Evolutionary conservation across 2,329 filamentous ascomycete genomes (phyloP), one percentile per base, ranked within the genome.

Genomic region (Purpureocillium lavendulum): DNA sequence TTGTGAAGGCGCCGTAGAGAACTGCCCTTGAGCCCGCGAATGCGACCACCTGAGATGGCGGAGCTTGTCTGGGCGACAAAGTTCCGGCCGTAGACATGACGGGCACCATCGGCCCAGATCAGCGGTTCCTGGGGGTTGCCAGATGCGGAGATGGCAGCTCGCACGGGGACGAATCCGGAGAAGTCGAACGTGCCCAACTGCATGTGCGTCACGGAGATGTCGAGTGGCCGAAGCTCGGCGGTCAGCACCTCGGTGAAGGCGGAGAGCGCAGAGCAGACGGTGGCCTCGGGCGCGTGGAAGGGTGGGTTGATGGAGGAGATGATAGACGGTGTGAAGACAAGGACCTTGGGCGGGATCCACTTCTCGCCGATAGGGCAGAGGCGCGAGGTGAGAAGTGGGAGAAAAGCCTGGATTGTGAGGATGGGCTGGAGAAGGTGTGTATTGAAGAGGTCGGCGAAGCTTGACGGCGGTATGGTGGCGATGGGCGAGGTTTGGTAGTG

Each of bases 121-220:
- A 81, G 65, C 10, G 70, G 64, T 35, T 73, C 69, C 40, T 66
- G 58, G 5, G 62, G 60, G 44, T 60, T 64, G 30, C 67, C 61
- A 17, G 66, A 60, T 9, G 67, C 61, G 28, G 34, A 59, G 51
- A 48, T 41, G 35, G 51, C 45, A 51, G 56, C 59, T 51, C 53
- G 61, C 44, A 62, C 51, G 21, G 72, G 73, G 2, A 71, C 71
- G 61, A 82, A 80, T 45, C 80, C 71, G 7, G 80, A 78, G 51
- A 90, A 80, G 61, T 97, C 90, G 57, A 98, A 87, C 16, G 87
- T 89, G 42, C 92, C 92, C 2, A 97, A 79, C 61, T 90, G 87
- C 58, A 98, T 73, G 56, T 96, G 87, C 2, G 84, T 84, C 15
- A 96, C 84, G 30, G 83, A 77, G 39, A 96, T 83, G 38, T 73